Conservation (phyloP, 179 eudicot species). For the Spergularia azorica region DNA sequence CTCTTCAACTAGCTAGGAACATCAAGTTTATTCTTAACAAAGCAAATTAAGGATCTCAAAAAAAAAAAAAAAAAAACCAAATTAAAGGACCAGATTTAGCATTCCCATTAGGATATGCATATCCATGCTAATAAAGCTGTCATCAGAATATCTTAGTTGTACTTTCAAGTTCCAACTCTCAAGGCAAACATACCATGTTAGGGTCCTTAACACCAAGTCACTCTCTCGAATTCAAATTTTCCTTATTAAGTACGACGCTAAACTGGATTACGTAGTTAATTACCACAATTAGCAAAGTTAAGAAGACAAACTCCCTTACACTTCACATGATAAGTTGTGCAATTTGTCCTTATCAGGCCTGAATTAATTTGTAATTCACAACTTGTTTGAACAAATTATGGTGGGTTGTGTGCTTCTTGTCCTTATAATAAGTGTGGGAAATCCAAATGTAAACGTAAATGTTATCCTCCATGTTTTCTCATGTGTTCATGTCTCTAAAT, state of each 20-base stretch:
- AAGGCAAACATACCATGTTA: slow-evolving; percentile 44
- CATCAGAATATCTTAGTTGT: slow-evolving; percentile 34
- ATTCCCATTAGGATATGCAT: slow-evolving; percentile 12
- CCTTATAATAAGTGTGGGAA: background rate
- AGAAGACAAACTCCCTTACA: slow-evolving; percentile 7
- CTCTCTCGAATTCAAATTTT: slow-evolving; percentile 21
- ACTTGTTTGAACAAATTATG: background rate
- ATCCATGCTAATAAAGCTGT: slow-evolving; percentile 19
- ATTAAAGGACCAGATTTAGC: background rate
- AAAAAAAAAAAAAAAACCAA: too few relatives aligned
- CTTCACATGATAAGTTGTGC: slow-evolving; percentile 11
- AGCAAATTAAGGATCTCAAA: too few relatives aligned
- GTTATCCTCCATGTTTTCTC: too few relatives aligned
- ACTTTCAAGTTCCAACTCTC: slow-evolving; percentile 31
- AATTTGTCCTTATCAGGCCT: slow-evolving; percentile 30
- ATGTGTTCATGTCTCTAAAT: too few relatives aligned
- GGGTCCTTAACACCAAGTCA: slow-evolving; percentile 39
- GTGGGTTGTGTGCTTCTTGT: background rate
- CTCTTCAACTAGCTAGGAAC: too few relatives aligned
- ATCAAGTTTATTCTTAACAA: too few relatives aligned
- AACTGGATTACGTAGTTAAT: slow-evolving; percentile 29
- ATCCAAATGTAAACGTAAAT: too few relatives aligned
- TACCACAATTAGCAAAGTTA: slow-evolving; percentile 8
- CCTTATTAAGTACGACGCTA: slow-evolving; percentile 32
- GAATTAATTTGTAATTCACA: slow-evolving; percentile 7